Base-by-base conservation (phyloP, 352 stramenopile genomes). In the Globisporangium ultimum region DNA sequence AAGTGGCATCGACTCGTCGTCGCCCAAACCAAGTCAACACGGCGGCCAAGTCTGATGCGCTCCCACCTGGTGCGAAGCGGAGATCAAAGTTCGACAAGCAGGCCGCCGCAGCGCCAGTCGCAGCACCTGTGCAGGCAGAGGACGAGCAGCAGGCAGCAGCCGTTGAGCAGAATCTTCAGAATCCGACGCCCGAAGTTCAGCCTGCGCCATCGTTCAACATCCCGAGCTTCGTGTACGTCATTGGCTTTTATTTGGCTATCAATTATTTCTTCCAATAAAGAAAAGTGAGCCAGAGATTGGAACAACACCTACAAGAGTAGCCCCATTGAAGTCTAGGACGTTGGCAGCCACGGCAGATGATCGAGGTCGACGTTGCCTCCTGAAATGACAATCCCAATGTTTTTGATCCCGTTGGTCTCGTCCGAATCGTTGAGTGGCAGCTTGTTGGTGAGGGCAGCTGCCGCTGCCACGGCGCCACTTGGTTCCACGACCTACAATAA, bases 51-150 rank as follows among this genome's bases (percentile, higher is more conserved):
- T 56, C 64, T 8, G 78, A 91, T n/a, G 45, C 71, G 13, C 50
- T 85, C 17, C 77, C 78, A 12, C 60, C 78, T 55, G 81, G 68
- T 34, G 81, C 77, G 7, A 73, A 72, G 36, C 85, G 87, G 53
- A 77, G 78, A 15, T 64, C 85, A 46, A 91, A 91, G 66, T 72
- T 87, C 53, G 72, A 88, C 41, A 91, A 91, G 59, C 70, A 86
- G 28, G 60, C 48, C 34, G 45, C 20, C 32, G 43, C 52, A 42
- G 58, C 53, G 3, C 18, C 32, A 63, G 53, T 20, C 50, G 52
- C 50, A 20, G 32, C 61, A 9, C 53, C 50, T 13, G 51, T 36
- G 38, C 41, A 62, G 38, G 64, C 53, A 13, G 15, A 24, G 1
- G 63, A 84, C 21, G 61, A 62, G 15, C 58, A 51, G 45, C 65